Base-by-base conservation (phyloP, 1,139 yeast species). In the Lodderomyces beijingensis region DNA sequence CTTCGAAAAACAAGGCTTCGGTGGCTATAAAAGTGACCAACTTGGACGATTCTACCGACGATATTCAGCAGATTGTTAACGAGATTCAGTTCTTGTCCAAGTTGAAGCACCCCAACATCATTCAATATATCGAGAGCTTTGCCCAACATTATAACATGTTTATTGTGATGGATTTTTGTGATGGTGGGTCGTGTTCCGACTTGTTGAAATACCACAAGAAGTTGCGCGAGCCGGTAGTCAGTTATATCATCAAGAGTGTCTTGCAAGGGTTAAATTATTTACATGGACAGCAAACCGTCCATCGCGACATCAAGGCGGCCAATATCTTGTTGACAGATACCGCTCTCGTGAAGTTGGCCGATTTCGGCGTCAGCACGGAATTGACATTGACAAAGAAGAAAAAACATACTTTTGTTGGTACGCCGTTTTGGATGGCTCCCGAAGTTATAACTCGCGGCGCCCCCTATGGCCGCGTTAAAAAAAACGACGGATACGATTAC, bases 341-440 rank as follows among this genome's bases (percentile, higher is more conserved):
- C 7, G 93, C 89, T 0, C 60, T 62, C 11, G 76, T 85, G 11
- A 85, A 85, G 51, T 57, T 86, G 27, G 94, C 87, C 0, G 95
- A 86, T 58, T 85, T 86, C 63, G 95, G 95, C 1, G 95, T 86
- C 6, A 80, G 89, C 46, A 91, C 91, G 0, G 87, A 83, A 49
- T 62, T 84, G 24, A 72, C 81, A n/a, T 63, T 74, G 25, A 76
- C 85, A 1, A 64, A 67, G 31, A 66, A 70, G 33, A 75, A 74
- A 42, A 73, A 79, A 43, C 68, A 74, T 39, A 85, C 94, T 0
- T 80, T 85, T 64, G 95, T 85, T 22, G 95, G 95, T 0, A 85
- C 95, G 0, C 95, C 95, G 13, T 84, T 77, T 54, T 86, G 95
- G 95, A 86, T 86, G 95, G 95, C 95, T 0, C 95, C 95, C 0